A percentile compares a stretch with the other conserved stretches of the same genome.
Conservation (phyloP, 1,284 basidiomycete species). For the Cutaneotrichosporon sp. region DNA sequence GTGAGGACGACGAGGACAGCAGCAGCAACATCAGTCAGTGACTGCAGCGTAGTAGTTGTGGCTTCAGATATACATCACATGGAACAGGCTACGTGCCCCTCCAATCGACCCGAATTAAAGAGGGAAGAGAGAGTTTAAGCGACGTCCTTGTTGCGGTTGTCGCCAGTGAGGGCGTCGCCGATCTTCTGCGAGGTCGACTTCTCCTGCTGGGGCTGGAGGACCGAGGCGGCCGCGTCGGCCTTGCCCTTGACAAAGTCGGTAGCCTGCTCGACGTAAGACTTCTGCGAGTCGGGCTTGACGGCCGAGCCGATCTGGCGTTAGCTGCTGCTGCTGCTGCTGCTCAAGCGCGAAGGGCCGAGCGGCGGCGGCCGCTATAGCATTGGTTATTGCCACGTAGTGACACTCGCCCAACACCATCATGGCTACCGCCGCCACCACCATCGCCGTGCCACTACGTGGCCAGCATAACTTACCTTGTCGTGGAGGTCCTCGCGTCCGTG, state of each 20-base stretch:
- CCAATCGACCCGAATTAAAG: too few species aligned
- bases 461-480: slow-evolving; percentile 31
- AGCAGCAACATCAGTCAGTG: too few species aligned
- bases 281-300: slow-evolving; percentile 45
- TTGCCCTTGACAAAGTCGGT: slow-evolving; percentile 38
- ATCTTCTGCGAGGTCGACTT: slow-evolving; percentile 46
- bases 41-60: too few species aligned
- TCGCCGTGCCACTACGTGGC: too few species aligned
- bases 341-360: too few species aligned
- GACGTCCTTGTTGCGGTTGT: slow-evolving; percentile 20
- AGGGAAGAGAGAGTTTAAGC: slow-evolving; percentile 5
- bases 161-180: slow-evolving; percentile 33
- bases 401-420: background rate
- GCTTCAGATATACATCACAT: too few species aligned
- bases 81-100: too few species aligned
- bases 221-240: slow-evolving; percentile 40
- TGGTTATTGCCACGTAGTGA: too few species aligned
- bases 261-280: slow-evolving; percentile 45
- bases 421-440: background rate
- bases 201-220: slow-evolving; percentile 37
- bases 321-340: too few species aligned
- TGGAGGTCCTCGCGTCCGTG: slow-evolving; percentile 37
- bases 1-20: too few species aligned
- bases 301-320: slow-evolving; percentile 22
- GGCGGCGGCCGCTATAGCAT: too few species aligned